Evolutionary conservation across 139 green algal species (phyloP), one percentile per base, ranked within the genome.

Genomic region (Dunaliella primolecta): DNA sequence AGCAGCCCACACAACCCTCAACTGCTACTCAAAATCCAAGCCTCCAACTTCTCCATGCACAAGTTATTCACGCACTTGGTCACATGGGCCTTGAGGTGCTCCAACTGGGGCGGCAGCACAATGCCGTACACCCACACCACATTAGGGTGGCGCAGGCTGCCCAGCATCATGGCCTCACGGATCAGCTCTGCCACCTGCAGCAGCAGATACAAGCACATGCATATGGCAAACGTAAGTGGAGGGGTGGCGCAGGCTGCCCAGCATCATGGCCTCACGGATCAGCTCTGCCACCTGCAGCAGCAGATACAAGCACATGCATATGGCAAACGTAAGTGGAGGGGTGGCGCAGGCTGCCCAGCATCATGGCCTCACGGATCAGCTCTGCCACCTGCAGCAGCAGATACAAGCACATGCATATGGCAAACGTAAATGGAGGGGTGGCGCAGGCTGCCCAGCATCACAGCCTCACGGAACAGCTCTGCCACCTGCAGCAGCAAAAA

Each of bases 121-220:
- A 96, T 85, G 35, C 93, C 93, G 83, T 95, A 96, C 87, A 96
- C 92, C 91, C 90, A 93, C 55, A 94, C 90, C 36, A 94, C 87
- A 56, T 92, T 93, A 56, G 89, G 91, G 76, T 94, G 91, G 7
- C 90, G 81, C 71, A 92, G 84, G 57, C 84, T 89, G 35, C 87
- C 89, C 81, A 96, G 92, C 76, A 95, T 84, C 35, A 91, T 82
- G 1, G 93, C 93, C 88, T 96, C 93, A 34, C 83, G 77, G 2
- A 95, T 84, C 36, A 95, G 89, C 71, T 95, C 93, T 0, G 82
- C 30, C 30, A 95, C 92, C 85, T 93, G 91, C 0, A 27, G 71
- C 2, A 81, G 83, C 34, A 81, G n/a, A 23, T 29, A 23, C 20
- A 7, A 75, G 77, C 88, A 36, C 33, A 3, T n/a, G n/a, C n/a